These are phyloP conservation scores for Globisporangium cederbergense DNA, from an alignment of 352 stramenopile species.

Conservation along the genomic window DNA sequence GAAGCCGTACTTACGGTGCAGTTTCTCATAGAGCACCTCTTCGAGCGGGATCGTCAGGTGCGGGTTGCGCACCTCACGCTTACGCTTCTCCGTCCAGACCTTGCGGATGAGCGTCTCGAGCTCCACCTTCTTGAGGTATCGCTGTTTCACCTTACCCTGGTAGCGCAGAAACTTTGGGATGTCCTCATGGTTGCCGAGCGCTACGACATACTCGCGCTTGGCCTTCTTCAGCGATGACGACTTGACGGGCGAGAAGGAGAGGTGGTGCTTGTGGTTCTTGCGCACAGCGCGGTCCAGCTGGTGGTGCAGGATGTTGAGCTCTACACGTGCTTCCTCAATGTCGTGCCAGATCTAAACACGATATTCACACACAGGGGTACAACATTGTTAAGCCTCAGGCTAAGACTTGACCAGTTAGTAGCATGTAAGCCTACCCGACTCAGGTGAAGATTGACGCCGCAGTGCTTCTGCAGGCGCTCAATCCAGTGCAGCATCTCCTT, in stretches of 20 bases:
- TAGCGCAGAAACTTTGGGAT: constrained; percentile 73
- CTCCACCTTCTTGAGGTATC: constrained; percentile 60
- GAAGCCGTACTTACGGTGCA: constrained; percentile 79
- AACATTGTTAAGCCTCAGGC: background rate
- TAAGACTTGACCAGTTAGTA: background rate
- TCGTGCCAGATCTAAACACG: constrained; percentile 68
- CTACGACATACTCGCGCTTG: constrained; percentile 65
- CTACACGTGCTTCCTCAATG: constrained; percentile 70
- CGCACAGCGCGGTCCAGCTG: constrained; percentile 48
- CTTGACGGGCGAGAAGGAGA: constrained; percentile 1
- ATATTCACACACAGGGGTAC: background rate
- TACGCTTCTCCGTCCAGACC: constrained; percentile 73
- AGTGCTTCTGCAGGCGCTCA: constrained; percentile 75
- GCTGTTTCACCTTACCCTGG: constrained; percentile 63
- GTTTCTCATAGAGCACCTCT: constrained; percentile 69
- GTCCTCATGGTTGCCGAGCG: constrained; percentile 48
- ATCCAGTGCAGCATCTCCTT: constrained; percentile 81
- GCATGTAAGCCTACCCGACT: constrained; percentile 38
- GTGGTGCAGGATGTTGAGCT: constrained; percentile 69
- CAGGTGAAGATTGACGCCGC: constrained; percentile 68
- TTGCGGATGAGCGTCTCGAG: constrained; percentile 67
- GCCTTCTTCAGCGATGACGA: constrained; percentile 26
- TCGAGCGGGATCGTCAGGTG: constrained; percentile 44
- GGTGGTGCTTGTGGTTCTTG: constrained; percentile 21
- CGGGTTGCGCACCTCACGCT: constrained; percentile 57